Conservation (phyloP, 345 rosid species). For the Rhizophora apiculata region DNA sequence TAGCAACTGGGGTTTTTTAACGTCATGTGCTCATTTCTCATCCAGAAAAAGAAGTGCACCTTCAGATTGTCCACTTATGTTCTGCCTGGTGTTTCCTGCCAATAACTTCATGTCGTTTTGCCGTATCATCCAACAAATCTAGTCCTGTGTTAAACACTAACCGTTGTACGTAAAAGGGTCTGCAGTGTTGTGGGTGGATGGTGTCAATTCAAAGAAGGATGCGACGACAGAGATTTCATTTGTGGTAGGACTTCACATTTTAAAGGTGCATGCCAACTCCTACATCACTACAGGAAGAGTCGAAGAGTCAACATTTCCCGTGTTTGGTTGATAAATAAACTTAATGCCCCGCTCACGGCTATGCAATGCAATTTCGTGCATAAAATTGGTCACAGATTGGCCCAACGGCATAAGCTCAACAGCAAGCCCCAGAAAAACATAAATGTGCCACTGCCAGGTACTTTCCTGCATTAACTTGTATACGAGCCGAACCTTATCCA, state of each 20-base stretch:
- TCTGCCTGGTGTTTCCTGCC: background rate
- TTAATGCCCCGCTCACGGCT: background rate
- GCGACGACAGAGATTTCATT: background rate
- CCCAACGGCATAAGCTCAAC: too few species aligned
- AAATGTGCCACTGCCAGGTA: too few species aligned
- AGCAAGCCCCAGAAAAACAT: too few species aligned
- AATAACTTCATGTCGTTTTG: too few species aligned
- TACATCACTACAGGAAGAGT: background rate
- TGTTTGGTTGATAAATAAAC: background rate
- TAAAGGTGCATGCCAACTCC: background rate
- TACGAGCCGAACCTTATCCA: too few species aligned
- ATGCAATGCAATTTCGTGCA: background rate
- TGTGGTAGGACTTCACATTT: background rate
- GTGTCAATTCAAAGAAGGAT: too few species aligned
- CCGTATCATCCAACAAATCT: background rate
- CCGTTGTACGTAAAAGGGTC: background rate
- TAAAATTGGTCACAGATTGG: background rate
- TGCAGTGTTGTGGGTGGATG: background rate
- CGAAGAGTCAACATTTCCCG: background rate
- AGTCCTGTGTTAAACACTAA: background rate
- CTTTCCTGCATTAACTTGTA: too few species aligned
- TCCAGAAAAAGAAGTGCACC: background rate
- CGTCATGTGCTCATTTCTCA: too few species aligned
- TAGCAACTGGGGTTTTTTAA: too few species aligned
- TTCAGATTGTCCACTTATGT: slow-evolving; percentile 14